Evolutionary conservation across 2,329 filamentous ascomycete species (phyloP).

Genomic region (Zymoseptoria tritici): DNA sequence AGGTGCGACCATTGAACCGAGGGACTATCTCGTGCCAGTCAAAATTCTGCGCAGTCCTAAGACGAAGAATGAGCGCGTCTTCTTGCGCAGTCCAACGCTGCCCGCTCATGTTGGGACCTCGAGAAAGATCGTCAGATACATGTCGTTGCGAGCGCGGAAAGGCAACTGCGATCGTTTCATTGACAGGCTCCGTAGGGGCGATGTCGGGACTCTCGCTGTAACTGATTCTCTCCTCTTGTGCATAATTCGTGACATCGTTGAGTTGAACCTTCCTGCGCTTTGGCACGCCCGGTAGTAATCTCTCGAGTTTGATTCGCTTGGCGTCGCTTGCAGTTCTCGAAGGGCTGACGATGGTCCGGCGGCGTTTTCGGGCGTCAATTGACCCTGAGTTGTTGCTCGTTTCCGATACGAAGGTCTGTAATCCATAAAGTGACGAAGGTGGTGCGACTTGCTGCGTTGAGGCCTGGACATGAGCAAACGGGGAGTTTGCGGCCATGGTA

Average conservation of each 20-base stretch:
- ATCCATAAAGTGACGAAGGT: neutral
- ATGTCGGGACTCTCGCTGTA: neutral
- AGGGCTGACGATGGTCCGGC: no score
- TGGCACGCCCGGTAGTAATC: neutral
- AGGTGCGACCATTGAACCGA: slow-evolving; percentile 29
- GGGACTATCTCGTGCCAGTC: slow-evolving; percentile 32
- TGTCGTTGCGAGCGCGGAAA: neutral
- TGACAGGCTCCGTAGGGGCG: no score
- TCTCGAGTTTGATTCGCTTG: neutral
- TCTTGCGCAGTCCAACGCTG: slow-evolving; percentile 24
- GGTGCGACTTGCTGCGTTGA: neutral
- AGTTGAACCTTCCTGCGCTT: neutral
- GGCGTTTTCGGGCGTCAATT: neutral
- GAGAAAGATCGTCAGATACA: neutral
- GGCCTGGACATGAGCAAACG: neutral
- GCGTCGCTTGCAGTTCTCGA: neutral
- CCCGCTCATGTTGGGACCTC: neutral
- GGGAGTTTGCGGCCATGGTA: neutral
- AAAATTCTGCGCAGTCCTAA: slow-evolving; percentile 35
- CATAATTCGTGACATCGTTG: neutral
- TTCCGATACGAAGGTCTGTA: neutral
- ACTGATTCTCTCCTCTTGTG: neutral
- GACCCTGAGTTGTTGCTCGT: neutral
- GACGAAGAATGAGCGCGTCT: slow-evolving; percentile 30
- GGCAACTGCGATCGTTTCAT: neutral